These are phyloP conservation scores for Zygnema circumcarinatum DNA, from an alignment of 139 green algal species.

Conservation along the genomic window DNA sequence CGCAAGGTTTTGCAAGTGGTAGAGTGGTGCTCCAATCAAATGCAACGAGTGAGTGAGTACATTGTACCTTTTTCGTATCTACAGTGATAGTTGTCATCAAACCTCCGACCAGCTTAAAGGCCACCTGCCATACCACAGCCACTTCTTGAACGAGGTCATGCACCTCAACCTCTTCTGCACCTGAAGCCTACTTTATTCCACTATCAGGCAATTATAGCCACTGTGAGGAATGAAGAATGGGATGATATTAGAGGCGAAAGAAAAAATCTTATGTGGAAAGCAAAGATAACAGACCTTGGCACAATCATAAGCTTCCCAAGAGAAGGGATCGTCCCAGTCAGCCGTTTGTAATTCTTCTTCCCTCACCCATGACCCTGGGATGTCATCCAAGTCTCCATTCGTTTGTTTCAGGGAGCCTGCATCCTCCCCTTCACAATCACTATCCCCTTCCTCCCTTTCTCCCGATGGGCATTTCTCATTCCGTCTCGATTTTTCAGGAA, in stretches of 20 bases:
- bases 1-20: background rate
- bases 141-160: background rate
- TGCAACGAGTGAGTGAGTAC: too few species aligned
- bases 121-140: background rate
- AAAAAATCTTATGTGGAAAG: background rate
- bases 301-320: conserved; percentile 22
- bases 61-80: background rate
- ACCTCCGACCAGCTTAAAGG: background rate
- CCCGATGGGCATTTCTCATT: background rate
- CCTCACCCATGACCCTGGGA: background rate
- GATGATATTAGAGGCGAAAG: background rate
- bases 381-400: background rate
- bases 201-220: too few species aligned
- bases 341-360: background rate
- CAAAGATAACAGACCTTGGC: conserved; percentile 11
- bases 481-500: conserved; percentile 11
- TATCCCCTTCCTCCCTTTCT: conserved; percentile 9
- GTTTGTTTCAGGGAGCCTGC: background rate
- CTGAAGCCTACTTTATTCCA: background rate
- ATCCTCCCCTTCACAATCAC: conserved; percentile 16
- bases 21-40: too few species aligned
- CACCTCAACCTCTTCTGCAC: background rate
- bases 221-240: background rate
- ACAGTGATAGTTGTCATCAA: background rate
- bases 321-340: conserved; percentile 24